Conservation (phyloP, 73 alveolate genomes). For the Paramecium primaurelia region DNA sequence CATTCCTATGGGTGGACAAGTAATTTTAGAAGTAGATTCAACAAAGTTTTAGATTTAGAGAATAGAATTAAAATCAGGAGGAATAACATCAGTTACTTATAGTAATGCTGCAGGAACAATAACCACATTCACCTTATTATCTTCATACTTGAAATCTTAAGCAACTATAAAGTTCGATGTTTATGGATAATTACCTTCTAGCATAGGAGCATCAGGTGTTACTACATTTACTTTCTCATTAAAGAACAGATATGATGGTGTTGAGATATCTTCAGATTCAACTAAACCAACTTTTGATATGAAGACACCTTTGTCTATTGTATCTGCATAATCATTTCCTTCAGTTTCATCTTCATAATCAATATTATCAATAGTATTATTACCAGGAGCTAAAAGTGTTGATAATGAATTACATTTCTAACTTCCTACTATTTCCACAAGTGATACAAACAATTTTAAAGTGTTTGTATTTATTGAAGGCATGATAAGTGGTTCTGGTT, state of each 20-base stretch:
- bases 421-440: not conserved
- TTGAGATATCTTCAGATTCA: not conserved
- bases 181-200: not conserved
- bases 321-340: not conserved
- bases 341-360: not conserved
- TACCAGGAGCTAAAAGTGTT: not conserved
- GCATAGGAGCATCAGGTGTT: not conserved
- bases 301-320: not conserved
- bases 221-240: not conserved
- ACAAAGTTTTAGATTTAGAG: not conserved
- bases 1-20: not conserved
- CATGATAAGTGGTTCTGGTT: not conserved
- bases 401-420: not conserved
- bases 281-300: not conserved
- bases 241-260: not conserved
- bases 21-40: not conserved
- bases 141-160: not conserved
- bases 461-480: not conserved
- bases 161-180: not conserved
- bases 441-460: not conserved
- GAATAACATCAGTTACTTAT: not conserved
- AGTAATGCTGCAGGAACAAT: not conserved
- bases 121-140: not conserved
- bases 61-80: conserved; percentile 1
- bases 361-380: not conserved